Evolutionary conservation across 768 basidiomycete species (phyloP), one percentile per base, ranked within the genome.

Genomic region (Lactifluus hygrophoroides): DNA sequence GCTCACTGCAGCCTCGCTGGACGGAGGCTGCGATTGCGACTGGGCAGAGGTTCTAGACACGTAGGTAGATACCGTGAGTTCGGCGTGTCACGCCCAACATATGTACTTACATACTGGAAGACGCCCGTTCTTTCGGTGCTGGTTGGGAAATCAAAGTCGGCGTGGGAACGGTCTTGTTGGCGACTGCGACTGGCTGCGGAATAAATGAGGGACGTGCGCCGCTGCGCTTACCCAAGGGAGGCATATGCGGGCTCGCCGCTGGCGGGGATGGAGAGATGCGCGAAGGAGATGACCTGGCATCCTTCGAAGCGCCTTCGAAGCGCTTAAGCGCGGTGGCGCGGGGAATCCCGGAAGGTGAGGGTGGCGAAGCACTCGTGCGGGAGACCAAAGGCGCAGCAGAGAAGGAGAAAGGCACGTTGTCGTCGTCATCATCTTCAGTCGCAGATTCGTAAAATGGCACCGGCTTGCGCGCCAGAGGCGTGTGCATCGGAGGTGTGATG

Each of bases 191-290:
- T 8, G 79, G 76, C 57, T 85, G 85, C 44, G 85, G 84, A 48
- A 86, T 84, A 65, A 82, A 82, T 5, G 85, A 81, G 7, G 79
- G 74, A 35, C 71, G 65, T 5, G 68, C 64, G 17, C 75, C 75
- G 6, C 73, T 75, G 56, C 80, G 81, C 69, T 80, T 84, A 23
- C 71, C 72, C 3, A 82, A 79, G 43, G 82, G 80, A 0, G 81
- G 82, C 19, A 73, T 68, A 64, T 76, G 78, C 21, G 69, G 64
- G 43, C 67, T 65, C 25, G 60, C 60, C 60, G 69, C 74, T 2
- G 73, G 67, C 32, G 76, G 75, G 11, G 73, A 71, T 17, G 71
- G 69, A 16, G 69, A 64, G n/a, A 68, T 56, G 1, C 64, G 58
- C 3, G 70, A 60, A 17, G 65, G 51, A 32, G 68, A 62, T 11